Percentiles rank a stretch among this genome's conserved stretches.
These are phyloP conservation scores for Arthroderma sp. DNA, from an alignment of 2,329 filamentous ascomycete species.

Conservation along the genomic window DNA sequence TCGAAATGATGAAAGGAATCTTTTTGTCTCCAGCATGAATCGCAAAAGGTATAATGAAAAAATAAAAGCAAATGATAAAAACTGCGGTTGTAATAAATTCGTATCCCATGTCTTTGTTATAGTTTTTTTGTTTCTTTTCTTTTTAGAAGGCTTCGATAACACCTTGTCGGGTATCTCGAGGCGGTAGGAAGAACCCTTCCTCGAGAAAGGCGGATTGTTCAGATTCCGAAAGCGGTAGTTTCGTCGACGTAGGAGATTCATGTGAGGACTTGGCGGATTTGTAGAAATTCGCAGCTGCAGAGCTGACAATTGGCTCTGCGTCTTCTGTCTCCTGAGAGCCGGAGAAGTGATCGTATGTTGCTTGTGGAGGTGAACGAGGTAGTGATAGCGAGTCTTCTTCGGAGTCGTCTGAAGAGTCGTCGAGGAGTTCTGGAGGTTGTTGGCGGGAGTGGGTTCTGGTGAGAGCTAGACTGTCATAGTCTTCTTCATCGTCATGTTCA, in stretches of 20 bases:
- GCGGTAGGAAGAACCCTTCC: conserved; percentile 1
- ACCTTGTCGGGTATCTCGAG: not conserved
- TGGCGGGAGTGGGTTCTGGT: conserved; percentile 53
- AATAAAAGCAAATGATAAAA: no score
- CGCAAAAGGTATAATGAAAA: no score
- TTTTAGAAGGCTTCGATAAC: conserved; percentile 1
- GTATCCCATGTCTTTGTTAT: no score
- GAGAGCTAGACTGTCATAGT: conserved; percentile 48
- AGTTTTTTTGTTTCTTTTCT: no score
- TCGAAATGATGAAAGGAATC: no score
- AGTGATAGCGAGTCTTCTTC: conserved; percentile 51
- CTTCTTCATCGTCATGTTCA: conserved; percentile 31
- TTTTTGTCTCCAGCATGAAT: no score
- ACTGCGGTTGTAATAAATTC: no score
- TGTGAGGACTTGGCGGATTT: no score
- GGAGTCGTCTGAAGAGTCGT: conserved; percentile 37
- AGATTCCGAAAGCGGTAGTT: not conserved
- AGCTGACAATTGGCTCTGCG: not conserved
- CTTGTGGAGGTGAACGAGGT: conserved; percentile 53
- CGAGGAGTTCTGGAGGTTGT: conserved; percentile 56
- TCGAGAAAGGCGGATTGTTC: conserved; percentile 3
- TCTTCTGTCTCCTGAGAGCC: not conserved
- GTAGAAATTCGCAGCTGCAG: not conserved
- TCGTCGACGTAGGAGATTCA: no score
- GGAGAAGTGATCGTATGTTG: conserved; percentile 46